These are phyloP conservation scores for Fusarium xylarioides DNA, from an alignment of 2,329 filamentous ascomycete genomes.

Conservation along the genomic window DNA sequence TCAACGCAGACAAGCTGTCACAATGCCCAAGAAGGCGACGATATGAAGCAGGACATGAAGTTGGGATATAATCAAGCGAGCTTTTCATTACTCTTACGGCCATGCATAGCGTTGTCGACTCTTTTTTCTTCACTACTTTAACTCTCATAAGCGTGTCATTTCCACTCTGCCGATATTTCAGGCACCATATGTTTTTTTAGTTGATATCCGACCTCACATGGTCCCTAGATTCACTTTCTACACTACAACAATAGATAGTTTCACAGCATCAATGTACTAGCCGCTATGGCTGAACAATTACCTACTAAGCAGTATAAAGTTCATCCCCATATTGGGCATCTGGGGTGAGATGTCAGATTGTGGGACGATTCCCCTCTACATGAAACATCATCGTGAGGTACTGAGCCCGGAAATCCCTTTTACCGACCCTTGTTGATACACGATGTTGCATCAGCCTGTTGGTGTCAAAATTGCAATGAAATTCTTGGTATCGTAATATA, in stretches of 20 bases:
- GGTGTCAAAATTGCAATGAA: slow-evolving; percentile 8
- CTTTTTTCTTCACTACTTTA: slow-evolving; percentile 21
- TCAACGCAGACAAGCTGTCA: slow-evolving; percentile 49
- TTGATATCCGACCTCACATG: slow-evolving; percentile 37
- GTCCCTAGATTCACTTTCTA: slow-evolving; percentile 30
- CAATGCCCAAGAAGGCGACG: slow-evolving; percentile 27
- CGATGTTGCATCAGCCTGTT: slow-evolving; percentile 9
- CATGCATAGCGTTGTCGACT: slow-evolving; percentile 34
- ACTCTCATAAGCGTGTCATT: slow-evolving; percentile 30
- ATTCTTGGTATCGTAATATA: slow-evolving; percentile 35
- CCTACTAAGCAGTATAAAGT: background rate
- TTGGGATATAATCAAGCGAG: slow-evolving; percentile 16
- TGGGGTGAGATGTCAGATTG: background rate
- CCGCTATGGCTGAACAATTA: slow-evolving; percentile 16
- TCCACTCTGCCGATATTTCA: slow-evolving; percentile 31
- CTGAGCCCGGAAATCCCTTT: slow-evolving; percentile 15
- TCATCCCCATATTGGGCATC: background rate
- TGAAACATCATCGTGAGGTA: slow-evolving; percentile 35
- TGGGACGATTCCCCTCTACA: slow-evolving; percentile 24
- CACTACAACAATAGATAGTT: slow-evolving; percentile 24
- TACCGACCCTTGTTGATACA: slow-evolving; percentile 29
- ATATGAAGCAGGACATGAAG: slow-evolving; percentile 4
- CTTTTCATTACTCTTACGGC: slow-evolving; percentile 22
- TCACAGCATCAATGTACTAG: slow-evolving; percentile 26
- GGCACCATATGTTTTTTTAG: slow-evolving; percentile 34